Evolutionary conservation across 176 grass and related monocot genomes (phyloP).

Genomic region (Raddia distichophylla): DNA sequence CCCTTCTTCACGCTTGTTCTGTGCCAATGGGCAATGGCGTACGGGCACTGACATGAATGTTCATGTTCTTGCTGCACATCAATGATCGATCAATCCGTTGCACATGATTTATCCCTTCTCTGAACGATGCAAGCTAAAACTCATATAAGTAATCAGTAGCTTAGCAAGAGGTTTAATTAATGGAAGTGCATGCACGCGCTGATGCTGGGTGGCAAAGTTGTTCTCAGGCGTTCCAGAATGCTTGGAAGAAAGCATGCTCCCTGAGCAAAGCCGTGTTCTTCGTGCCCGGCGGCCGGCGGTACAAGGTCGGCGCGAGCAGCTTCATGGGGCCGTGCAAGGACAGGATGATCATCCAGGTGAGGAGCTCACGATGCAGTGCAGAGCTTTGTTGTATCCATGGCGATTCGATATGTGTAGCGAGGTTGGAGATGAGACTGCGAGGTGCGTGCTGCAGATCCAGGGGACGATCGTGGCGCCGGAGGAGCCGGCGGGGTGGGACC

Average conservation of each 20-base stretch:
- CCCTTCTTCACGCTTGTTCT: background rate
- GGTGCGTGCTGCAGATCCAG: slow-evolving; percentile 58
- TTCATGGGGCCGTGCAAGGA: slow-evolving; percentile 76
- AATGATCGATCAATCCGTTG: no score
- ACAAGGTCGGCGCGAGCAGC: slow-evolving; percentile 63
- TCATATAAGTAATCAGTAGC: no score
- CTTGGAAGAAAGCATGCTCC: slow-evolving; percentile 80
- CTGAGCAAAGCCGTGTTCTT: slow-evolving; percentile 75
- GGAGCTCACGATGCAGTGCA: background rate
- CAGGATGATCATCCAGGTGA: slow-evolving; percentile 68
- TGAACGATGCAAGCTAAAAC: background rate
- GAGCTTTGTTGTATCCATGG: background rate
- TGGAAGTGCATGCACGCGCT: background rate
- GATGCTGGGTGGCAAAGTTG: background rate
- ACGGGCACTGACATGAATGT: background rate
- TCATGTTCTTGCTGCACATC: no score
- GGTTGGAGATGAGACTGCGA: background rate
- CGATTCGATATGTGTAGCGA: background rate
- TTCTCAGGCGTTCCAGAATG: slow-evolving; percentile 61
- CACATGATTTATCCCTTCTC: background rate
- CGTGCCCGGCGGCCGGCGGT: slow-evolving; percentile 53
- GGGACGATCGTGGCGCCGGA: slow-evolving; percentile 85
- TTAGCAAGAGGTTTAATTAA: background rate
- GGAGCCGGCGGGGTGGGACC: slow-evolving; percentile 76
- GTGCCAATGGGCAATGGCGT: background rate